Evolutionary conservation across 2,329 filamentous ascomycete species (phyloP).

Genomic region (Fusarium metavorans): DNA sequence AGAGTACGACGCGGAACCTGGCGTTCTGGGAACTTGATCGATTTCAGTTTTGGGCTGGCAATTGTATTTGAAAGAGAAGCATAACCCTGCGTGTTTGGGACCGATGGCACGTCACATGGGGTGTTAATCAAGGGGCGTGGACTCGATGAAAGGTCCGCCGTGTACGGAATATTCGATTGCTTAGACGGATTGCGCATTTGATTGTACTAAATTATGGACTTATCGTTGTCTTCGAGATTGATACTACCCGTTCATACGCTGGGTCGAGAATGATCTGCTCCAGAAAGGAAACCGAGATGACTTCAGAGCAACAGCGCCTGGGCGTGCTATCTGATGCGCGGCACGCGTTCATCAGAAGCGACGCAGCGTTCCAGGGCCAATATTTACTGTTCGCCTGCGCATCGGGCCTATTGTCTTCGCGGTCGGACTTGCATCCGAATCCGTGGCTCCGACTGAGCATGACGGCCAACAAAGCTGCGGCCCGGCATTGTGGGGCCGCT

Average conservation of each 20-base stretch:
- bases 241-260: not conserved
- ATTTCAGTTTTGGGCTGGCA: conserved; percentile 43
- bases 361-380: not conserved
- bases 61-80: conserved; percentile 41
- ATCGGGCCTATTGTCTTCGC: not conserved
- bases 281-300: not conserved
- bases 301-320: not conserved
- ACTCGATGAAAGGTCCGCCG: conserved; percentile 12
- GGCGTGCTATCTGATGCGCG: no score
- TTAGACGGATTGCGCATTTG: conserved; percentile 37
- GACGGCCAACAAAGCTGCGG: conserved; percentile 2
- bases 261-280: not conserved
- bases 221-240: not conserved
- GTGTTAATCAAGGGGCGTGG: conserved; percentile 30
- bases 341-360: not conserved
- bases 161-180: conserved; percentile 41
- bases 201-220: conserved; percentile 5
- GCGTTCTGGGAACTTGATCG: conserved; percentile 44
- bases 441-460: not conserved
- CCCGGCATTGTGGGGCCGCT: conserved; percentile 32
- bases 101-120: conserved; percentile 8
- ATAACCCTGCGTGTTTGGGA: conserved; percentile 14
- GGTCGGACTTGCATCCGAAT: not conserved
- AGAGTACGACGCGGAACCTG: conserved; percentile 41
- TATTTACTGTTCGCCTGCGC: no score